Conservation (phyloP, 192 early-diverging fungal genomes). For the Podila epicladia region DNA sequence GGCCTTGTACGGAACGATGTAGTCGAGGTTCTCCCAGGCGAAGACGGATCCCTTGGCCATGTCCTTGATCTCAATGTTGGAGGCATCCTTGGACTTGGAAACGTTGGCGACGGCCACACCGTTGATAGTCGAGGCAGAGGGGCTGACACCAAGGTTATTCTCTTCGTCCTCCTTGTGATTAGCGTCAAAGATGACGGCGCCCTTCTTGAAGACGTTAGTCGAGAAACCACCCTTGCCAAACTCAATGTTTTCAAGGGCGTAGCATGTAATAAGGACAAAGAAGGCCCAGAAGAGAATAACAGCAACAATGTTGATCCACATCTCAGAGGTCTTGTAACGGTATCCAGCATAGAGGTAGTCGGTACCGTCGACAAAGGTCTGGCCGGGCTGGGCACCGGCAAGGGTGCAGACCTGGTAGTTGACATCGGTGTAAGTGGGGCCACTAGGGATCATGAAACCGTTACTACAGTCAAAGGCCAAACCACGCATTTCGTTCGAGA, state of each 20-base stretch:
- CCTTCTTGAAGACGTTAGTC: slow-evolving; percentile 61
- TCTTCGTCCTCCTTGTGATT: slow-evolving; percentile 51
- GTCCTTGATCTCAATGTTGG: slow-evolving; percentile 47
- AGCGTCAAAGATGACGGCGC: slow-evolving; percentile 28
- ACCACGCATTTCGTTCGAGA: slow-evolving; percentile 71
- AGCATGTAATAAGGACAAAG: slow-evolving; percentile 47
- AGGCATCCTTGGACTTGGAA: slow-evolving; percentile 16
- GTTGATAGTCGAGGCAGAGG: slow-evolving; percentile 53
- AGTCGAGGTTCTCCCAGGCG: slow-evolving; percentile 74
- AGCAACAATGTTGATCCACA: slow-evolving; percentile 70
- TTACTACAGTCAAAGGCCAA: slow-evolving; percentile 54
- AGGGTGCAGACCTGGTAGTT: slow-evolving; percentile 68
- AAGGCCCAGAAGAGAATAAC: slow-evolving; percentile 60
- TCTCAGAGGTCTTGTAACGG: slow-evolving; percentile 64
- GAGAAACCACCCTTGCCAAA: slow-evolving; percentile 63
- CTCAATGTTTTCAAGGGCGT: slow-evolving; percentile 71
- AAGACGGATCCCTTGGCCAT: slow-evolving; percentile 59
- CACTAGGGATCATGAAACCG: slow-evolving; percentile 30
- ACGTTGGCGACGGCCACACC: slow-evolving; percentile 31
- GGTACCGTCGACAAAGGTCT: slow-evolving; percentile 64
- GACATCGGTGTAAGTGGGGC: slow-evolving; percentile 49
- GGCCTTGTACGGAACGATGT: slow-evolving; percentile 71
- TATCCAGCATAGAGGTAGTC: slow-evolving; percentile 66
- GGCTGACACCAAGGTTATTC: slow-evolving; percentile 13
- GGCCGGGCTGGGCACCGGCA: slow-evolving; percentile 65